Percentiles rank a stretch among this genome's conserved stretches.
Conservation (phyloP, 768 basidiomycete genomes). For the Lentinula sp. region DNA sequence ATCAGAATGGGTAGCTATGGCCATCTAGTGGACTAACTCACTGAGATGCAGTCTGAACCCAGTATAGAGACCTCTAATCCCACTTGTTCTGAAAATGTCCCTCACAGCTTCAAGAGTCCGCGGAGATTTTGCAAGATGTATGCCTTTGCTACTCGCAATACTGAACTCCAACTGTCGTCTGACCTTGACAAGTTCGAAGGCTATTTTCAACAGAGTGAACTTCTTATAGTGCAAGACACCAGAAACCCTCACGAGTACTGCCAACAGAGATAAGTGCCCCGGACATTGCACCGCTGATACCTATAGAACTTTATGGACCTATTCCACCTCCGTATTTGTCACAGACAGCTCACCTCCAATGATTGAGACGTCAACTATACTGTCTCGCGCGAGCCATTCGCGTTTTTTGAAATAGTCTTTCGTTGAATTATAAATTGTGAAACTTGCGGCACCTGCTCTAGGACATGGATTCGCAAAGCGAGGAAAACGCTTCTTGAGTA, state of each 20-base stretch:
- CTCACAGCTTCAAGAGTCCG: slow-evolving; percentile 72
- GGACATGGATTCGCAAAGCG: slow-evolving; percentile 7
- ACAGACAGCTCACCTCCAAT: slow-evolving; percentile 34
- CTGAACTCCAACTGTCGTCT: slow-evolving; percentile 89
- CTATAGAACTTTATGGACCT: slow-evolving; percentile 12
- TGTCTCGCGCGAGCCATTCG: slow-evolving; percentile 51
- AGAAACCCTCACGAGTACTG: slow-evolving; percentile 60
- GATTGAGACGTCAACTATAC: slow-evolving; percentile 62
- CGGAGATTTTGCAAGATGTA: slow-evolving; percentile 69
- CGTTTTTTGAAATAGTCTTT: slow-evolving; percentile 67
- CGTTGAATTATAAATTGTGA: slow-evolving; percentile 84
- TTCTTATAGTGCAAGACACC: slow-evolving; percentile 24
- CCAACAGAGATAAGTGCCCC: slow-evolving; percentile 86
- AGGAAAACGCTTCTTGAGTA: slow-evolving; percentile 19
- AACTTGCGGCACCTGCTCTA: slow-evolving; percentile 72
- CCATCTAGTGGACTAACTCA: slow-evolving; percentile 25
- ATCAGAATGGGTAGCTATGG: not conserved
- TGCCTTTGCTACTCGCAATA: slow-evolving; percentile 77
- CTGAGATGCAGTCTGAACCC: slow-evolving; percentile 86
- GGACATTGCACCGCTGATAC: slow-evolving; percentile 81
- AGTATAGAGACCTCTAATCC: slow-evolving; percentile 66
- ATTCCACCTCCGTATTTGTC: not conserved
- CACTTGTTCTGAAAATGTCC: slow-evolving; percentile 65
- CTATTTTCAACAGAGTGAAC: slow-evolving; percentile 21
- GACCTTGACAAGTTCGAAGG: slow-evolving; percentile 96